Base-by-base conservation (phyloP, 2,329 filamentous ascomycete species). In the Colletotrichum sp. region DNA sequence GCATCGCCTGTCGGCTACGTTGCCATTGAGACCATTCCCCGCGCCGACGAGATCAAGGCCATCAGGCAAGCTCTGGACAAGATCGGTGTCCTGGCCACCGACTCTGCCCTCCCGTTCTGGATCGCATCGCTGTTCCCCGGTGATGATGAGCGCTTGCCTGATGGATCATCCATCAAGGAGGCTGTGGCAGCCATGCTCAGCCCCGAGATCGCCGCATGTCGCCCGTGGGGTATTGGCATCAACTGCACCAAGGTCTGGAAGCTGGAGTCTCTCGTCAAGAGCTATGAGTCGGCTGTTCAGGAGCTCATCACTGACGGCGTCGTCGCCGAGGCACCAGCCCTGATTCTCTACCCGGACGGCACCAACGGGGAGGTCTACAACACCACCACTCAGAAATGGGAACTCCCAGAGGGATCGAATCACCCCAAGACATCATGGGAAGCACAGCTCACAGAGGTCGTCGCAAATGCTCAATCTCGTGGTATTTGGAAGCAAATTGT, bases 211-310 rank as follows among this genome's bases (percentile, higher is more conserved):
- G 79, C 80, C 1, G 16, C 65, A 1, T 79, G 77, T 6, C 76
- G 83, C 5, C 92, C 92, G 0, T 92, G 90, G 89, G 92, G 90
- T 0, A 87, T 95, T 28, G 93, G 93, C 3, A 89, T 94, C 80
- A 94, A 94, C 83, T 94, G 93, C 82, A 94, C 89, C 48, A 94
- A 93, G 81, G 88, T 94, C 39, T 86, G 89, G 66, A 92, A 93
- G 81, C 85, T 95, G 34, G 88, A 89, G 3, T 80, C 83, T 1
- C 83, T 94, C 18, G 83, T 95, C 21, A 83, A 82, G 21, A 85
- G 89, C 65, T 93, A 90, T 67, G 91, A 93, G 79, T 85, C 83
- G 5, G 87, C 85, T 10, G 81, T 92, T 18, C 74, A 77, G 12
- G 77, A 74, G n/a, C 68, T 91, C 78, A 72, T 87, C 3, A 68